A percentile compares a stretch with the other conserved stretches of the same genome.
These are phyloP conservation scores for Ulota crispa DNA, from an alignment of 225 moss, liverwort and hornwort genomes.

Conservation along the genomic window DNA sequence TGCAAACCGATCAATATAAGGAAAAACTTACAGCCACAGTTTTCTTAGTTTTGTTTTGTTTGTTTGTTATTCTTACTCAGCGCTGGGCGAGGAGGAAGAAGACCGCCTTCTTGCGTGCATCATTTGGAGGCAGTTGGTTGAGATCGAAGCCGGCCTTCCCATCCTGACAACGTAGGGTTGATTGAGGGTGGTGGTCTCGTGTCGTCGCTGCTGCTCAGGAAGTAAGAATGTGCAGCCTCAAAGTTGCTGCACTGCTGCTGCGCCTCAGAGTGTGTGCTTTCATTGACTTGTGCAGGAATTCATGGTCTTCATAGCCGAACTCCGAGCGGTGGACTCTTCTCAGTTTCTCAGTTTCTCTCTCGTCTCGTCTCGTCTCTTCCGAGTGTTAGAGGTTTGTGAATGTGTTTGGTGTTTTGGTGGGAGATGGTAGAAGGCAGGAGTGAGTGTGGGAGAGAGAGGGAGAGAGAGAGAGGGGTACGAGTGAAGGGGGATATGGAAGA, in stretches of 20 bases:
- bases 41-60: too few species aligned
- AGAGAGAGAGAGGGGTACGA: neutral
- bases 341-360: too few species aligned
- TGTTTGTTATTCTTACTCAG: constrained; percentile 36
- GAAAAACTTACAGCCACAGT: constrained; percentile 26
- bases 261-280: neutral
- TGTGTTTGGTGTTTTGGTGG: neutral
- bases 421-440: neutral
- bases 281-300: constrained; percentile 3
- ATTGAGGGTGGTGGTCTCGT: neutral
- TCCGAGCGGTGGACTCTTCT: neutral
- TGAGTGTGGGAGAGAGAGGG: neutral
- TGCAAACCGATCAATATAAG: neutral
- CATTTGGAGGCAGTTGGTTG: constrained; percentile 6
- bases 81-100: constrained; percentile 7
- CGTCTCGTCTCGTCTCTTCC: too few species aligned
- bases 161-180: constrained; percentile 22
- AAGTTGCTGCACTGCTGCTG: constrained; percentile 16
- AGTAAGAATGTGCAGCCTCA: neutral
- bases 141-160: constrained; percentile 32
- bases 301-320: neutral
- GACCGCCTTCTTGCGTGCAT: constrained; percentile 21
- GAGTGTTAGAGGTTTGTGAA: too few species aligned
- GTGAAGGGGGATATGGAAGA: constrained; percentile 20
- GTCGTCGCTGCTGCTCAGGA: too few species aligned